phyloP scores from a whole-genome alignment of 1,284 basidiomycete genomes.

The Ceratobasidium sp. region DNA sequence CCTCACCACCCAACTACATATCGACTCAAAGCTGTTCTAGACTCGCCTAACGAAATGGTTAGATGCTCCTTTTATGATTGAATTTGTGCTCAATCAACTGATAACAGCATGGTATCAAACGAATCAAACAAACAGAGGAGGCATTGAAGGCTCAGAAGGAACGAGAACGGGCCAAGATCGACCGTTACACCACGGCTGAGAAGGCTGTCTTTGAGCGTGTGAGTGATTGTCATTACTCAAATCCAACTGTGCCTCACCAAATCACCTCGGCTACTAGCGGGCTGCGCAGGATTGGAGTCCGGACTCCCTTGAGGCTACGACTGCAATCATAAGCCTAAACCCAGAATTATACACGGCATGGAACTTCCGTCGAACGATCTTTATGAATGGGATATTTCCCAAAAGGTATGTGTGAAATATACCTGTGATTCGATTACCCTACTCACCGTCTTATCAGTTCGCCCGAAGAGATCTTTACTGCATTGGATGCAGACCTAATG shows the following conservation, averaged over 20 bases:
- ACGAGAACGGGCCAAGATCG: slow-evolving; percentile 78
- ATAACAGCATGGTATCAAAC: slow-evolving; percentile 79
- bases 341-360: slow-evolving; percentile 94
- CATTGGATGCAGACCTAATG: slow-evolving; percentile 78
- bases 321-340: slow-evolving; percentile 80
- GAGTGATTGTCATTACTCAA: slow-evolving; percentile 49
- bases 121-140: slow-evolving; percentile 69
- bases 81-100: background rate
- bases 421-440: background rate
- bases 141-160: slow-evolving; percentile 71
- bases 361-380: slow-evolving; percentile 87
- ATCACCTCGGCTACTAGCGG: slow-evolving; percentile 63
- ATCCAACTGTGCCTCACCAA: background rate
- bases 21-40: no score
- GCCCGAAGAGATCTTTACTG: slow-evolving; percentile 67
- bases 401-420: slow-evolving; percentile 60
- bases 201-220: slow-evolving; percentile 74
- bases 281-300: slow-evolving; percentile 69
- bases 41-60: slow-evolving; percentile 21
- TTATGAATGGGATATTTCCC: slow-evolving; percentile 77
- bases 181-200: slow-evolving; percentile 76
- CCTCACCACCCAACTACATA: no score
- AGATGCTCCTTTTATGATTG: background rate
- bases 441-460: slow-evolving; percentile 58
- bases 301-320: slow-evolving; percentile 78